Base-by-base conservation (phyloP, 2,329 filamentous ascomycete genomes). In the Aspergillus sclerotialis region DNA sequence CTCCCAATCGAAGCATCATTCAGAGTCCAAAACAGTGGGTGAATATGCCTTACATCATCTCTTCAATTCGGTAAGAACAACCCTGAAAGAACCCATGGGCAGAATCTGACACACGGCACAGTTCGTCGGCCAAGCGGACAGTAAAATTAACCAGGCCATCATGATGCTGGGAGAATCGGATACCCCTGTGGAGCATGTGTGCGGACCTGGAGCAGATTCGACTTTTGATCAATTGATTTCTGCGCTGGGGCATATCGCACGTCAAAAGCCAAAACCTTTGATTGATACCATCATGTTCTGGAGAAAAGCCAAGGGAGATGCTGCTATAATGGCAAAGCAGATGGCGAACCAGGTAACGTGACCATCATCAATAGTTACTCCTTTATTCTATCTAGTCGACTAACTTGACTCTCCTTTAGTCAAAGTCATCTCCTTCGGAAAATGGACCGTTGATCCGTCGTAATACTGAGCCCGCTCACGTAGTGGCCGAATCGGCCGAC, bases 251-350 rank as follows among this genome's bases (percentile, higher is more conserved):
- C 90, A 96, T 57, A 94, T 98, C 53, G 87, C 90, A 34, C 84
- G 87, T 39, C 84, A 89, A 46, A 94, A 93, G 55, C 93, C 93
- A 4, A 96, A 94, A 57, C 85, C 88, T 4, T 66, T 98, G 33
- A 95, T 98, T 52, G 92, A 98, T 61, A 89, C 86, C 13, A 88
- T 98, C 60, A 98, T 98, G 86, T 75, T 94, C 19, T 98, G 92
- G 92, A 80, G 92, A 36, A 96, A 95, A 62, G 85, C 79, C 45
- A 96, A 96, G 67, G 94, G 88, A 45, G 90, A 96, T 61, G 80
- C 83, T 14, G 88, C 89, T 17, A 82, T 78, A 48, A 76, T 82
- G 43, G 81, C 83, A 17, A 67, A 68, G 33, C 65, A 68, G 30
- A 50, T 50, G 38, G 46, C 46, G 14, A 53, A 42, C 35, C 57